Percentiles rank a stretch among this genome's conserved stretches.
Evolutionary conservation across 2,329 filamentous ascomycete species (phyloP).

Genomic region (Magnaporthiopsis incrustans): DNA sequence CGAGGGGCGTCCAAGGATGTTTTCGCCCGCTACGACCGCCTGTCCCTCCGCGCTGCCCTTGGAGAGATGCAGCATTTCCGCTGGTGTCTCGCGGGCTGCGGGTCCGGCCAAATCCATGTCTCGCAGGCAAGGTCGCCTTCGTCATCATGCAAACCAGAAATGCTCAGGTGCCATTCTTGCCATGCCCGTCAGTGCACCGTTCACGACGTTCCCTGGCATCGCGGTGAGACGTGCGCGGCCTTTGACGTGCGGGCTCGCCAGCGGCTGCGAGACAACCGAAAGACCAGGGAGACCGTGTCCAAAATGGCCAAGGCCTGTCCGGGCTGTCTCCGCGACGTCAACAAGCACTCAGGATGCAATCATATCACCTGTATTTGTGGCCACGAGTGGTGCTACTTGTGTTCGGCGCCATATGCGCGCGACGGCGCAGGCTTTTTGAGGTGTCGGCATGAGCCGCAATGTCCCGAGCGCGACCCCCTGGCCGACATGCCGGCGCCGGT

Average conservation of each 20-base stretch:
- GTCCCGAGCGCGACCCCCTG: slow-evolving; percentile 19
- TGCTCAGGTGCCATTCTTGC: slow-evolving; percentile 26
- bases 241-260: slow-evolving; percentile 25
- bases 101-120: slow-evolving; percentile 28
- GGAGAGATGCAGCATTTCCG: slow-evolving; percentile 23
- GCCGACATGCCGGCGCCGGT: slow-evolving; percentile 9
- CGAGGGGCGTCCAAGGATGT: slow-evolving; percentile 18
- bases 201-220: slow-evolving; percentile 30
- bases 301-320: slow-evolving; percentile 28
- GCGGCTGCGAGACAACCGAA: slow-evolving; percentile 22
- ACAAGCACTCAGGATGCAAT: slow-evolving; percentile 30
- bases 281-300: slow-evolving; percentile 24
- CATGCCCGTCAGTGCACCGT: slow-evolving; percentile 22
- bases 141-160: slow-evolving; percentile 17
- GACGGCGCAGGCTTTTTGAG: slow-evolving; percentile 19
- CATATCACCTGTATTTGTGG: slow-evolving; percentile 33
- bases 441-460: slow-evolving; percentile 24
- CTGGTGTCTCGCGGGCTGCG: slow-evolving; percentile 30
- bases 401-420: slow-evolving; percentile 22
- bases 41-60: slow-evolving; percentile 24
- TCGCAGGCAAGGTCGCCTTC: background rate
- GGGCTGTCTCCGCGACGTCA: slow-evolving; percentile 24
- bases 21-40: slow-evolving; percentile 27
- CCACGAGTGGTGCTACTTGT: slow-evolving; percentile 33
- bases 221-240: slow-evolving; percentile 26